Conservation (phyloP, 2,329 filamentous ascomycete species). For the Pezicula neosporulosa region DNA sequence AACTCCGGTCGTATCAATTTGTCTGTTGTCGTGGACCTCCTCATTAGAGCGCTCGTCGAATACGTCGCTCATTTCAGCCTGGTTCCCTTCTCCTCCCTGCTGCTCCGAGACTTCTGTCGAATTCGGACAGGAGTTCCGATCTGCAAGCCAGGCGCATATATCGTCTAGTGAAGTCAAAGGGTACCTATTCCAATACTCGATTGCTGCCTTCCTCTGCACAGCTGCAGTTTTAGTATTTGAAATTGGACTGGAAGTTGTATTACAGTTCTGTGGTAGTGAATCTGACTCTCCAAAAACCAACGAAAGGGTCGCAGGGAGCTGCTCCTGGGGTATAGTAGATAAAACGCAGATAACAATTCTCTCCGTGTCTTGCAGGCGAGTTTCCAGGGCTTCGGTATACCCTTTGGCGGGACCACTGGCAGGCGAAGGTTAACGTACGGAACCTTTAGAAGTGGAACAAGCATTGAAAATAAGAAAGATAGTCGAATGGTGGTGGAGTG, state of each 20-base stretch:
- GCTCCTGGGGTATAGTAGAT: slow-evolving; percentile 27
- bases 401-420: slow-evolving; percentile 42
- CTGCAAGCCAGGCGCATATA: slow-evolving; percentile 30
- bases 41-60: neutral
- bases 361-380: slow-evolving; percentile 38
- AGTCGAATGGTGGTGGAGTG: neutral
- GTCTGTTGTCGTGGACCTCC: neutral
- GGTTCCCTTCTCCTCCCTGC: neutral
- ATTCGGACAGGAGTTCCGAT: neutral
- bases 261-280: too few relatives aligned
- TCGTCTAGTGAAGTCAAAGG: slow-evolving; percentile 30
- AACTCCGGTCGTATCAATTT: neutral
- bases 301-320: slow-evolving; percentile 25
- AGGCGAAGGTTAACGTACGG: neutral
- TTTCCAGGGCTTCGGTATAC: slow-evolving; percentile 39
- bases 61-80: neutral
- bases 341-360: slow-evolving; percentile 34
- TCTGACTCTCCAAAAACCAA: neutral
- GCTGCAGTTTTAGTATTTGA: neutral
- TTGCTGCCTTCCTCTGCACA: slow-evolving; percentile 26
- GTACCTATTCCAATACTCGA: slow-evolving; percentile 34
- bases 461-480: slow-evolving; percentile 2
- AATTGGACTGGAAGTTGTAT: too few relatives aligned
- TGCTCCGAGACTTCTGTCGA: neutral
- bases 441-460: too few relatives aligned